Conservation (phyloP, 1,284 basidiomycete species). For the Omphalotus olearius region DNA sequence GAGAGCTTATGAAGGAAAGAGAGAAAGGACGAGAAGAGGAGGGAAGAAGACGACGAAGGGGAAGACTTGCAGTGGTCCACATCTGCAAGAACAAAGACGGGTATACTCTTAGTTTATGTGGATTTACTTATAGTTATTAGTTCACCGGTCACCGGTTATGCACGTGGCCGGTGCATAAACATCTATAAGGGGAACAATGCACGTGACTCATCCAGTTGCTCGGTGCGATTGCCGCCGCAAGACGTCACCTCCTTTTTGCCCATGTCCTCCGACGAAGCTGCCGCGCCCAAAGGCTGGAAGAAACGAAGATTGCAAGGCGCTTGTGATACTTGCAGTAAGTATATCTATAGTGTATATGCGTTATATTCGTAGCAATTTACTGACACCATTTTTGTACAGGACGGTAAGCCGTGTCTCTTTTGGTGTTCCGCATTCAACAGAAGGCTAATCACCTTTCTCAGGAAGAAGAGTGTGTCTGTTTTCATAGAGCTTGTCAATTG, state of each 20-base stretch:
- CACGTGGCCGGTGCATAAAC: no score
- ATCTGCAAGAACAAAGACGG: constrained; percentile 3
- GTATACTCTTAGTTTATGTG: no score
- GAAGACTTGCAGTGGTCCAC: constrained; percentile 8
- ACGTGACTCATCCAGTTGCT: no score
- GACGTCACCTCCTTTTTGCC: no score
- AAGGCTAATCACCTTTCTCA: constrained; percentile 5
- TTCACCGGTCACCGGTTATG: neutral
- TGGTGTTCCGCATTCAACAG: neutral
- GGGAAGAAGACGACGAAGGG: neutral
- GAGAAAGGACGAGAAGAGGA: constrained; percentile 2
- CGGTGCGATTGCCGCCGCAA: no score
- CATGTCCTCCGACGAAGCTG: constrained; percentile 10
- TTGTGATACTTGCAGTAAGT: constrained; percentile 28
- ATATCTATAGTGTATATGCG: neutral
- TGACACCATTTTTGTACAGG: constrained; percentile 1
- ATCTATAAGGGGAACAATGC: no score
- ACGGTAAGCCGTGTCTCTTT: neutral
- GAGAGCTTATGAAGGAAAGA: constrained; percentile 9
- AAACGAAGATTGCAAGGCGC: constrained; percentile 29
- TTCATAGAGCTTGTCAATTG: neutral
- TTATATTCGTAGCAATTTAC: neutral
- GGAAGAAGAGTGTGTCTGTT: constrained; percentile 28
- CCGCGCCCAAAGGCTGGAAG: constrained; percentile 15
- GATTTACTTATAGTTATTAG: no score